Evolutionary conservation across 306 rosid species (phyloP).

Genomic region (Gynostemma pentaphyllum): DNA sequence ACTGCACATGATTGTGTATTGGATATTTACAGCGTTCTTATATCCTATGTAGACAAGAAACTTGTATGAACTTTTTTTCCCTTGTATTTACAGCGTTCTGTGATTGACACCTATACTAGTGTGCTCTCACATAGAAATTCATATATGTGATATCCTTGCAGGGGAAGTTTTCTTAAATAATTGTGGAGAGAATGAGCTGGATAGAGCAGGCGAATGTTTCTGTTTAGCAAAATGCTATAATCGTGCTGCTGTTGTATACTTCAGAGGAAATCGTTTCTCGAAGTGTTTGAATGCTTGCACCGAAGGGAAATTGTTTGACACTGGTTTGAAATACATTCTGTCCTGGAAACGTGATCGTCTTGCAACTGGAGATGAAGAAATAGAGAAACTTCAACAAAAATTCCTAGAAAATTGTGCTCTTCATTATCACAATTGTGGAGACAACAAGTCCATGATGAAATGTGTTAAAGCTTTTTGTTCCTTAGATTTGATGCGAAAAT

Average conservation of each 20-base stretch:
- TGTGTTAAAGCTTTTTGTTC: conserved; percentile 57
- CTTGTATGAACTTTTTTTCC: too few relatives aligned
- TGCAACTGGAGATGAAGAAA: conserved; percentile 8
- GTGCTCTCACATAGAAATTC: too few relatives aligned
- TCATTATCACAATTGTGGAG: conserved; percentile 31
- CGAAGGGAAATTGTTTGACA: conserved; percentile 38
- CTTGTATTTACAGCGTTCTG: too few relatives aligned
- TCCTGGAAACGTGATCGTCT: conserved; percentile 42
- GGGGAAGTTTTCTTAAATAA: conserved; percentile 51
- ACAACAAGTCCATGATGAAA: conserved; percentile 50
- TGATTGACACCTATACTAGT: too few relatives aligned
- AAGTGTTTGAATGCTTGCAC: conserved; percentile 49
- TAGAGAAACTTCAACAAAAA: conserved; percentile 31
- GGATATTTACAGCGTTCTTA: too few relatives aligned
- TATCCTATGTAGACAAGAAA: too few relatives aligned
- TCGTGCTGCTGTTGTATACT: conserved; percentile 47
- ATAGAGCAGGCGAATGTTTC: conserved; percentile 64
- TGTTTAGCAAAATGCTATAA: conserved; percentile 33
- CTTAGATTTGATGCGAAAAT: conserved; percentile 33
- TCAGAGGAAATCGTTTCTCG: conserved; percentile 34
- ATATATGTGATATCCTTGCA: conserved; percentile 5
- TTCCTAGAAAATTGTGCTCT: conserved; percentile 54
- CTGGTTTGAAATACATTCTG: conserved; percentile 42
- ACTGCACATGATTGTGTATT: too few relatives aligned
- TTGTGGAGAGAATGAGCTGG: conserved; percentile 35